Evolutionary conservation across 2,329 filamentous ascomycete genomes (phyloP).

Genomic region (Arthrocladium fulminans): DNA sequence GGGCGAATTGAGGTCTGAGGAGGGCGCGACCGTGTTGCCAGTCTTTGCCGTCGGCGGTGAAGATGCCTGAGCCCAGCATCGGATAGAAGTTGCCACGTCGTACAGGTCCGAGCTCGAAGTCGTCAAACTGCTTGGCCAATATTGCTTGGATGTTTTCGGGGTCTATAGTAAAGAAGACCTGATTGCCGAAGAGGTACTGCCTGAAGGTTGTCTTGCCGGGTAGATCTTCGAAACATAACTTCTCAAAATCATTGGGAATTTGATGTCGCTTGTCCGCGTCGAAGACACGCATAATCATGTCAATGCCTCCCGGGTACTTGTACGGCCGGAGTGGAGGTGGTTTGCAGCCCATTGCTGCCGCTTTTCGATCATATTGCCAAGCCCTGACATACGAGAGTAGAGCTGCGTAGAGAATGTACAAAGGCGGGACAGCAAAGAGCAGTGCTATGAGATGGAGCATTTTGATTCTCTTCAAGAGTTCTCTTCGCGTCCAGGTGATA

Average conservation of each 20-base stretch:
- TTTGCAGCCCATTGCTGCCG: conserved; percentile 16
- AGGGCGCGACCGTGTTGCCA: conserved; percentile 67
- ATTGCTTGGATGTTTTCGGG: conserved; percentile 70
- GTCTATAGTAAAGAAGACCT: conserved; percentile 25
- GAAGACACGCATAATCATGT: conserved; percentile 14
- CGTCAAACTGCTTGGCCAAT: conserved; percentile 70
- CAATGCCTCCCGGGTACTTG: conserved; percentile 16
- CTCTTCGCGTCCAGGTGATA: too few relatives aligned
- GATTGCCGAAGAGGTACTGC: conserved; percentile 17
- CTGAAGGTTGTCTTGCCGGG: conserved; percentile 12
- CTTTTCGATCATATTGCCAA: conserved; percentile 14
- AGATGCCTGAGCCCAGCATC: conserved; percentile 40
- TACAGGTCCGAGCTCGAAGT: conserved; percentile 71
- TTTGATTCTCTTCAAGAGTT: too few relatives aligned
- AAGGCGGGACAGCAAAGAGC: background rate
- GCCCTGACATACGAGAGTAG: background rate
- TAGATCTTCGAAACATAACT: conserved; percentile 11
- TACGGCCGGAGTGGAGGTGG: conserved; percentile 13
- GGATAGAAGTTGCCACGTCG: conserved; percentile 62
- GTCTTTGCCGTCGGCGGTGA: conserved; percentile 63
- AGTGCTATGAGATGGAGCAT: conserved; percentile 1
- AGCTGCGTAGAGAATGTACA: background rate
- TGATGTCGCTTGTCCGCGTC: conserved; percentile 16
- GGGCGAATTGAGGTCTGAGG: conserved; percentile 77
- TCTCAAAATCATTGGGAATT: conserved; percentile 16